These are phyloP conservation scores for Yamadazyma paraphyllophila DNA, from an alignment of 805 yeast genomes.

Conservation along the genomic window DNA sequence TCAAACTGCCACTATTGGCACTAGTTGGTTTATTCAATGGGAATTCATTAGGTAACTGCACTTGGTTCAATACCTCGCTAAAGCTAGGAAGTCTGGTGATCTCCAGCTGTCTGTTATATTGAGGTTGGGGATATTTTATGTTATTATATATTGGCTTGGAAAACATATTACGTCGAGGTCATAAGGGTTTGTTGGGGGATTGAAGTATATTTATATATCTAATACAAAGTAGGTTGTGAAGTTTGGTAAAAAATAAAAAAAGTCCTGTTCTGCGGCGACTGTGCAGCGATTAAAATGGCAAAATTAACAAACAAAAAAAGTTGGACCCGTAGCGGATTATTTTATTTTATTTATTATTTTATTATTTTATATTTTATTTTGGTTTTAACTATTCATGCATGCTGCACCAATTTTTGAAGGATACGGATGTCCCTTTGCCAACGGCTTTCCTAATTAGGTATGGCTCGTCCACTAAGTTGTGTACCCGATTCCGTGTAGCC, in stretches of 20 bases:
- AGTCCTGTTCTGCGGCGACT: neutral
- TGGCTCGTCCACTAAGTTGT: neutral
- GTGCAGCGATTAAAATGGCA: neutral
- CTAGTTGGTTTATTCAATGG: slow-evolving; percentile 11
- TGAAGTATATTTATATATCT: neutral
- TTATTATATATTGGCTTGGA: slow-evolving; percentile 16
- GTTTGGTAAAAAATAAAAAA: neutral
- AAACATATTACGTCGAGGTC: slow-evolving; percentile 9
- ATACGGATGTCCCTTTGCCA: slow-evolving; percentile 1
- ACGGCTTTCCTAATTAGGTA: slow-evolving; percentile 1
- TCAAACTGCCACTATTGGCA: neutral
- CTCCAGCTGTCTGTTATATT: slow-evolving; percentile 10
- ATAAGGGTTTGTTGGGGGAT: neutral
- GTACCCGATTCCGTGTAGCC: neutral
- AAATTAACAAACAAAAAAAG: neutral
- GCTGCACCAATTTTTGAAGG: slow-evolving; percentile 3
- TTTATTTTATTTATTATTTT: neutral
- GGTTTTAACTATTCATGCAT: neutral
- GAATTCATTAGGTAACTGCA: slow-evolving; percentile 25
- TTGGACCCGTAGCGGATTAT: neutral
- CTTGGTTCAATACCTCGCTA: slow-evolving; percentile 30
- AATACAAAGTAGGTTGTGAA: neutral
- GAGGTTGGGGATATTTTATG: slow-evolving; percentile 18
- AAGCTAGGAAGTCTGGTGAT: slow-evolving; percentile 28
- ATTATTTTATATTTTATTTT: neutral